Percentiles rank a stretch among this genome's conserved stretches.
phyloP scores from a whole-genome alignment of 768 basidiomycete genomes.

The Suillus plorans region DNA sequence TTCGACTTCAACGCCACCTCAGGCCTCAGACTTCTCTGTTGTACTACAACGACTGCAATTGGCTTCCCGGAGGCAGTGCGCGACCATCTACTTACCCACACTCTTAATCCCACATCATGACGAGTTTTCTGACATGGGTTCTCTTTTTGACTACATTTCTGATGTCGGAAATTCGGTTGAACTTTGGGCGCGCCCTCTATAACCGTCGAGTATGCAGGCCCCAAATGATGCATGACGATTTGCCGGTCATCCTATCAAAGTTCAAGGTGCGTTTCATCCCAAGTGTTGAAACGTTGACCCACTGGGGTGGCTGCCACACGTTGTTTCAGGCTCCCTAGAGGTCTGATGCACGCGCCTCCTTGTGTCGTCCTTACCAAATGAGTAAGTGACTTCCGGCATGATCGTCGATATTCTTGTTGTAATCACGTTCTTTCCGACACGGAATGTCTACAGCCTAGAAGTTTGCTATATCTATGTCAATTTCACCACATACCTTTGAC shows the following conservation, averaged over 20 bases:
- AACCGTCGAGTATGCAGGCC: background rate
- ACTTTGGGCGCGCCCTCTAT: background rate
- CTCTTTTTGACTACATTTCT: background rate
- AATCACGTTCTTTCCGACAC: background rate
- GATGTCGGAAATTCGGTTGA: background rate
- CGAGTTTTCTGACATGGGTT: background rate
- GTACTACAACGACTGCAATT: background rate
- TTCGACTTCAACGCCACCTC: background rate
- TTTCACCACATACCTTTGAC: background rate
- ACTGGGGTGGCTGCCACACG: no score
- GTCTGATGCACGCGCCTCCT: background rate
- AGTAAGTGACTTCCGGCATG: background rate
- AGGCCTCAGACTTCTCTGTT: background rate
- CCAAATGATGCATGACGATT: background rate
- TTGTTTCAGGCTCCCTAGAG: background rate
- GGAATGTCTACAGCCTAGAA: background rate
- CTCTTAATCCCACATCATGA: background rate
- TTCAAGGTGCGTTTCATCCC: background rate
- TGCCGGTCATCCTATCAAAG: background rate
- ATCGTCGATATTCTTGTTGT: slow-evolving; percentile 2
- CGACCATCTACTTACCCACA: background rate
- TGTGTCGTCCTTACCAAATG: background rate
- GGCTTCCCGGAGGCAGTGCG: background rate
- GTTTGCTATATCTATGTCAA: background rate
- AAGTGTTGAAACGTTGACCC: background rate